These are phyloP conservation scores for Mikania micrantha DNA, from an alignment of 129 eudicot species.

Conservation along the genomic window DNA sequence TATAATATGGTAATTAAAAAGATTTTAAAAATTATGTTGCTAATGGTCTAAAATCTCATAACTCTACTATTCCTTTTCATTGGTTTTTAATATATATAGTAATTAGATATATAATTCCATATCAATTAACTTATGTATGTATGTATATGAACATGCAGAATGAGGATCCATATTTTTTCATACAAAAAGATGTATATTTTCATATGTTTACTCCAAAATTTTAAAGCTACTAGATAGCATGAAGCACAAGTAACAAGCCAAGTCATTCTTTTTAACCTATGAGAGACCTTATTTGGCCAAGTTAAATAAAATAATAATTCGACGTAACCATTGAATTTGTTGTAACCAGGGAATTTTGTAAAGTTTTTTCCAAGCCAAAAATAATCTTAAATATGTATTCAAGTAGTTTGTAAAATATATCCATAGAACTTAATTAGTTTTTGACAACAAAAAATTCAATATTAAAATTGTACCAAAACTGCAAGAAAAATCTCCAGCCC, in stretches of 20 bases:
- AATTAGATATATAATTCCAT: too few relatives aligned
- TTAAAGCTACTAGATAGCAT: neutral
- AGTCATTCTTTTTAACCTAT: neutral
- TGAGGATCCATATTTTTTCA: neutral
- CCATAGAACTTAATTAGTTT: neutral
- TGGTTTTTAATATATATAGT: too few relatives aligned
- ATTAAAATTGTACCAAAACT: neutral
- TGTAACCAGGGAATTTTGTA: neutral
- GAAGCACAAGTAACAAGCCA: conserved; percentile 1
- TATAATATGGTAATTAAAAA: too few relatives aligned
- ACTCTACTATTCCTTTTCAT: too few relatives aligned
- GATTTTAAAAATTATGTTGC: too few relatives aligned
- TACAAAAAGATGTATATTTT: neutral
- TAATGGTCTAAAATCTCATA: too few relatives aligned
- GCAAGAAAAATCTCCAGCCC: neutral
- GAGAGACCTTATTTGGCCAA: neutral
- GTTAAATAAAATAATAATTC: neutral
- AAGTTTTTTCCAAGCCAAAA: neutral
- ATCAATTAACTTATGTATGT: neutral
- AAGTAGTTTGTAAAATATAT: neutral
- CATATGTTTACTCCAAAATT: too few relatives aligned
- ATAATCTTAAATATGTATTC: neutral
- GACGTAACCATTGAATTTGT: neutral
- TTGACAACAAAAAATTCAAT: neutral
- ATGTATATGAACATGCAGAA: neutral